Evolutionary conservation across 768 basidiomycete species (phyloP).

Genomic region (Lyophyllum shimeji): DNA sequence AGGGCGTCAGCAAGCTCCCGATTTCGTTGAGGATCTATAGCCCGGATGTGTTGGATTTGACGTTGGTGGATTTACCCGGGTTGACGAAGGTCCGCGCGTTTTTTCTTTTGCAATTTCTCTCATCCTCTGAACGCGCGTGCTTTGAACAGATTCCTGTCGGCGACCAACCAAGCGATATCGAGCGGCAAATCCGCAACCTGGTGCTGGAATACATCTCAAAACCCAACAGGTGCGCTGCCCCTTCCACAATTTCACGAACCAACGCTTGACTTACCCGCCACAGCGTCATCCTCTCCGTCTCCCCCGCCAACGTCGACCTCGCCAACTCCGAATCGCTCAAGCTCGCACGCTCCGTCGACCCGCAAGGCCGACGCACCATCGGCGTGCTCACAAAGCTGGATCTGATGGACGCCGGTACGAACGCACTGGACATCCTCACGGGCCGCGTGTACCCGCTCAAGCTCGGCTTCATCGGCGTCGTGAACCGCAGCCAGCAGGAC

Average conservation of each 20-base stretch:
- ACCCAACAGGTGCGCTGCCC: constrained; percentile 76
- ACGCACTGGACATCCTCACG: constrained; percentile 93
- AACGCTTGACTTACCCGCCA: neutral
- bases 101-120: no score
- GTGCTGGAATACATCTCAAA: constrained; percentile 97
- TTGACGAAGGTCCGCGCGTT: constrained; percentile 77
- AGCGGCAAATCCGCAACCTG: constrained; percentile 90
- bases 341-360: constrained; percentile 92
- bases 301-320: constrained; percentile 96
- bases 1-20: constrained; percentile 94
- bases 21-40: constrained; percentile 96
- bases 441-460: constrained; percentile 98
- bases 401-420: constrained; percentile 99
- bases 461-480: constrained; percentile 96
- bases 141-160: constrained; percentile 81
- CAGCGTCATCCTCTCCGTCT: constrained; percentile 95
- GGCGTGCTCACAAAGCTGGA: constrained; percentile 97
- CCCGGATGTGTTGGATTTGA: constrained; percentile 92
- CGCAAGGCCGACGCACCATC: constrained; percentile 94
- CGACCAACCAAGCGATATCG: constrained; percentile 97
- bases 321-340: constrained; percentile 98
- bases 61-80: constrained; percentile 94
- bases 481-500: constrained; percentile 97
- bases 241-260: neutral
- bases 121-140: neutral